Evolutionary conservation across 176 grass and related monocot species (phyloP).

Genomic region (Hordeum marinum): DNA sequence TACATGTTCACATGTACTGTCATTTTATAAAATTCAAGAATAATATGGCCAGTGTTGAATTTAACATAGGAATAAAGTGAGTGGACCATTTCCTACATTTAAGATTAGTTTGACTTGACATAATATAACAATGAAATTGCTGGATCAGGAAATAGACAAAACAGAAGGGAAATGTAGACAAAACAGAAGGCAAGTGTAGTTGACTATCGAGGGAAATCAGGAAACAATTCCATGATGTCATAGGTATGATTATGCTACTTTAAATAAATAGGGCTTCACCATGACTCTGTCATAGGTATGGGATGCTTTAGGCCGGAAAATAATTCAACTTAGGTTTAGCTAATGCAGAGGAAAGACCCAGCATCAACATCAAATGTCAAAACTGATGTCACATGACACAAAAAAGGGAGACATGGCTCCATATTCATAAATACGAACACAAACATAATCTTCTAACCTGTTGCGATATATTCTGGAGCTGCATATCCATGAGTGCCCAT

Average conservation of each 20-base stretch:
- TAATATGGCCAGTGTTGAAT: neutral
- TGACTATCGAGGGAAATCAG: neutral
- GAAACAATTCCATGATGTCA: neutral
- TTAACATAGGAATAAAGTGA: neutral
- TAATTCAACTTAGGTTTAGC: neutral
- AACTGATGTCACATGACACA: neutral
- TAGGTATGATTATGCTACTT: neutral
- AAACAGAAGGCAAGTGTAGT: neutral
- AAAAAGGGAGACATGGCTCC: neutral
- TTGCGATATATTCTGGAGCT: slow-evolving; percentile 94
- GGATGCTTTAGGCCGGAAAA: slow-evolving; percentile 8
- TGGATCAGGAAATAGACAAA: neutral
- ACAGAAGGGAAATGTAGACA: neutral
- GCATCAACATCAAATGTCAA: neutral
- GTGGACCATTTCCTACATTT: neutral
- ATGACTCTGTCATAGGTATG: neutral
- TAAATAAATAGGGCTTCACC: neutral
- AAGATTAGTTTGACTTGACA: neutral
- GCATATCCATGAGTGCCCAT: slow-evolving; percentile 99
- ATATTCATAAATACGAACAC: neutral
- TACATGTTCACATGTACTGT: neutral
- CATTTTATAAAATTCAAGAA: neutral
- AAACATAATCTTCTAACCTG: slow-evolving; percentile 47
- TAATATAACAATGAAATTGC: neutral
- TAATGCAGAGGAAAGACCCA: neutral